Conservation (phyloP, 2,329 filamentous ascomycete genomes). For the Albophoma yamanashiensis region DNA sequence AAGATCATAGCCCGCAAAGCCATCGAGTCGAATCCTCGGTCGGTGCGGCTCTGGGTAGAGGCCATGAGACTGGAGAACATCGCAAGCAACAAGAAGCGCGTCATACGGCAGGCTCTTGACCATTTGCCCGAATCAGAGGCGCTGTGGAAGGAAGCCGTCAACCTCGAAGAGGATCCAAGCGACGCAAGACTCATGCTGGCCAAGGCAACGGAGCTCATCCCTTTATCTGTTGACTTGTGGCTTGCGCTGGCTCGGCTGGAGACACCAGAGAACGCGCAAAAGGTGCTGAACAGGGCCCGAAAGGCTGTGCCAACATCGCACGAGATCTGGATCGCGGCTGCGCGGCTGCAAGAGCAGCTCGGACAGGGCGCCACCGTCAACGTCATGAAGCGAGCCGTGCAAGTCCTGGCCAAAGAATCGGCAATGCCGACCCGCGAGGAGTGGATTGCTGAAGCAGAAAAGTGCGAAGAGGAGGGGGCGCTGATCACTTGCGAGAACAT, state of each 20-base stretch:
- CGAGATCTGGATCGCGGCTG: slow-evolving; percentile 95
- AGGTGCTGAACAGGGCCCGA: slow-evolving; percentile 88
- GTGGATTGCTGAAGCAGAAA: slow-evolving; percentile 91
- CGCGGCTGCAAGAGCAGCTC: slow-evolving; percentile 77
- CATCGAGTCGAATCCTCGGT: slow-evolving; percentile 82
- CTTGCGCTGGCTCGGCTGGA: slow-evolving; percentile 85
- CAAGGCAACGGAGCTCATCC: slow-evolving; percentile 92
- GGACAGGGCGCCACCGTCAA: slow-evolving; percentile 72
- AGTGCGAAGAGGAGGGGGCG: slow-evolving; percentile 86
- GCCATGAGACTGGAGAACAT: slow-evolving; percentile 89
- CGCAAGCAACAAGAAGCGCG: slow-evolving; percentile 76
- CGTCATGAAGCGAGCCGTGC: slow-evolving; percentile 89
- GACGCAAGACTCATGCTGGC: slow-evolving; percentile 83
- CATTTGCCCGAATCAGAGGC: slow-evolving; percentile 89
- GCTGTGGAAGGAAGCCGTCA: slow-evolving; percentile 97
- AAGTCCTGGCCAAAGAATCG: slow-evolving; percentile 77
- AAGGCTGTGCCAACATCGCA: slow-evolving; percentile 88
- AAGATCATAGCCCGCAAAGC: slow-evolving; percentile 92
- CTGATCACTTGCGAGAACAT: slow-evolving; percentile 80
- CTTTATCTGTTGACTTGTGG: slow-evolving; percentile 89
- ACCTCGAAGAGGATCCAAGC: slow-evolving; percentile 80
- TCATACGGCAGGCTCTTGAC: slow-evolving; percentile 82
- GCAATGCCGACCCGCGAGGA: slow-evolving; percentile 97
- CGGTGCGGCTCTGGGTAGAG: slow-evolving; percentile 85
- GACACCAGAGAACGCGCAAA: slow-evolving; percentile 81